Evolutionary conservation across 495 filamentous ascomycete species (phyloP).

Genomic region (Penicillium ochrochloron): DNA sequence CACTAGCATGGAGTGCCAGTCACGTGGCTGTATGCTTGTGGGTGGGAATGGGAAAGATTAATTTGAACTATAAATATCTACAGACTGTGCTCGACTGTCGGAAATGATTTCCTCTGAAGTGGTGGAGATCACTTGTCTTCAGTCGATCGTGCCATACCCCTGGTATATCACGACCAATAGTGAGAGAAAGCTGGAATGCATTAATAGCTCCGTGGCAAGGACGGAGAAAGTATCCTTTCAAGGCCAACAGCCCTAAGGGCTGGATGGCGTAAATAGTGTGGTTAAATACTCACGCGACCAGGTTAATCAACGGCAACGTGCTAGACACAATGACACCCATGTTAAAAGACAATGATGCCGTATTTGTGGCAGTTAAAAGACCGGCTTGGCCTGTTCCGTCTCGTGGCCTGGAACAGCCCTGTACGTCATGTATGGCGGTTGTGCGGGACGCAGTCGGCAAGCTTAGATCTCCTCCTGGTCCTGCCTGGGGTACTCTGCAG

Average conservation of each 20-base stretch:
- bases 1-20: background rate
- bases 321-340: background rate
- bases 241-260: background rate
- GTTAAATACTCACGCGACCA: background rate
- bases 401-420: conserved; percentile 6
- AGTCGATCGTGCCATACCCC: background rate
- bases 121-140: background rate
- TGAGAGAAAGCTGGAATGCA: background rate
- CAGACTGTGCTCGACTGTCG: background rate
- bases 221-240: background rate
- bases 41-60: background rate
- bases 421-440: conserved; percentile 12
- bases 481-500: background rate
- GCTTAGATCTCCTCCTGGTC: background rate
- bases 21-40: background rate
- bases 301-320: background rate
- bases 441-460: conserved; percentile 4
- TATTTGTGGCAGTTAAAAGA: background rate
- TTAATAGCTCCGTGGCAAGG: background rate
- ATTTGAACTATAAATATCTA: too few relatives aligned
- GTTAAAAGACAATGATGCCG: background rate
- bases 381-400: background rate
- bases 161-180: background rate
- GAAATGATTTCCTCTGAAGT: background rate
- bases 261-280: background rate